These are phyloP conservation scores for Tephrocybe sp. DNA, from an alignment of 768 basidiomycete genomes.

Conservation along the genomic window DNA sequence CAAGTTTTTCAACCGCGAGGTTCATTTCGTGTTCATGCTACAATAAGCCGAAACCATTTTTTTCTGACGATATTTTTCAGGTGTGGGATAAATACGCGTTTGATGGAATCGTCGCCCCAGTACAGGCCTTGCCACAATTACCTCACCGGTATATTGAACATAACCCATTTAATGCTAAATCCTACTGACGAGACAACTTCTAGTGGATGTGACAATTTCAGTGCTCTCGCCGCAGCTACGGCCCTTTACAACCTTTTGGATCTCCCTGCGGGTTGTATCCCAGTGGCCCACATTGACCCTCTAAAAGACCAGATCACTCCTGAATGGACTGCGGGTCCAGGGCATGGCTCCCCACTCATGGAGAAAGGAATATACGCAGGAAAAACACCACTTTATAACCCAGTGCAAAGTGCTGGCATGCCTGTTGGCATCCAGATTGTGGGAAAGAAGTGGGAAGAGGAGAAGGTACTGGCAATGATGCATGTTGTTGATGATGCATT, in stretches of 20 bases:
- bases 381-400: constrained; percentile 64
- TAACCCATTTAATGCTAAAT: neutral
- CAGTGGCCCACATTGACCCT: constrained; percentile 81
- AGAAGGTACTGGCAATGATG: constrained; percentile 84
- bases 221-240: constrained; percentile 55
- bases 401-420: constrained; percentile 68
- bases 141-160: constrained; percentile 63
- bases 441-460: constrained; percentile 79
- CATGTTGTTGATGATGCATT: constrained; percentile 68
- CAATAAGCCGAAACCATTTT: no score
- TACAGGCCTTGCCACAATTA: constrained; percentile 71
- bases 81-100: constrained; percentile 68
- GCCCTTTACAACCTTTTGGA: constrained; percentile 78
- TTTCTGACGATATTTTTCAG: no score
- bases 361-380: constrained; percentile 60
- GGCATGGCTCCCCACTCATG: constrained; percentile 57
- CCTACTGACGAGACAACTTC: neutral
- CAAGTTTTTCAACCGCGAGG: constrained; percentile 56
- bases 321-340: constrained; percentile 54
- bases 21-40: no score
- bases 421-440: constrained; percentile 84
- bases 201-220: constrained; percentile 54
- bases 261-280: constrained; percentile 68
- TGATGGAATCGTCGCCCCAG: constrained; percentile 76
- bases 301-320: constrained; percentile 56